Percentiles rank a stretch among this genome's conserved stretches.
Evolutionary conservation across 2,329 filamentous ascomycete species (phyloP).

Genomic region (Ascochyta viciae-villosae): DNA sequence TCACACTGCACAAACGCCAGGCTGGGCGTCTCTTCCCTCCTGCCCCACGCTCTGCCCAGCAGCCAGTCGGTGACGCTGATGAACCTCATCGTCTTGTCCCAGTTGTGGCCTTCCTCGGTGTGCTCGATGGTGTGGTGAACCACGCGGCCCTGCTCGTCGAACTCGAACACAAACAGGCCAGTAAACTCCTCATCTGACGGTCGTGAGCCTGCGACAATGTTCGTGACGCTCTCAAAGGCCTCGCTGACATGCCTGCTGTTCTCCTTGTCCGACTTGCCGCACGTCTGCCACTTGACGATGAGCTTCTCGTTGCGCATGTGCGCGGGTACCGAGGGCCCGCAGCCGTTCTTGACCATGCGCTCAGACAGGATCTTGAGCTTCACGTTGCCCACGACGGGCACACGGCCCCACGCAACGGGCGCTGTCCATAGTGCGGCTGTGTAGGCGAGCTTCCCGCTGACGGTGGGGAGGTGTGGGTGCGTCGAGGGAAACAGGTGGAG

Average conservation of each 20-base stretch:
- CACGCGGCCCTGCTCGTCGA: conserved; percentile 85
- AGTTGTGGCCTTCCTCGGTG: conserved; percentile 81
- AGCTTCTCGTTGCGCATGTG: conserved; percentile 73
- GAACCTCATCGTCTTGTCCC: conserved; percentile 84
- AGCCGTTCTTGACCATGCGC: conserved; percentile 73
- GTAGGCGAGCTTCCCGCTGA: conserved; percentile 89
- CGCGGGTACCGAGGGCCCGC: conserved; percentile 48
- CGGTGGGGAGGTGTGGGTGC: conserved; percentile 88
- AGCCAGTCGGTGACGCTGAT: conserved; percentile 96
- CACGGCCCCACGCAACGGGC: conserved; percentile 91
- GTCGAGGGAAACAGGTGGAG: conserved; percentile 74
- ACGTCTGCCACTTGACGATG: conserved; percentile 88
- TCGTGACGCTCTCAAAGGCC: conserved; percentile 62
- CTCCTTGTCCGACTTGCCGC: conserved; percentile 58
- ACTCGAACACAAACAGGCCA: conserved; percentile 94
- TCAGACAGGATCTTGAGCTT: conserved; percentile 86
- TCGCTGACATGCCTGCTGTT: conserved; percentile 56
- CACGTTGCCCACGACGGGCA: conserved; percentile 91
- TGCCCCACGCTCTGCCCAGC: conserved; percentile 74
- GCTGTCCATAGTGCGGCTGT: conserved; percentile 94
- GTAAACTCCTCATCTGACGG: conserved; percentile 72
- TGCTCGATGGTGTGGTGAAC: conserved; percentile 93
- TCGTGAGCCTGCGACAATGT: conserved; percentile 61
- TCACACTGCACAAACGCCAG: conserved; percentile 48
- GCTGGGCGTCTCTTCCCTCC: conserved; percentile 52